Evolutionary conservation across 163 green algal genomes (phyloP).

Genomic region (Volvox carteri): DNA sequence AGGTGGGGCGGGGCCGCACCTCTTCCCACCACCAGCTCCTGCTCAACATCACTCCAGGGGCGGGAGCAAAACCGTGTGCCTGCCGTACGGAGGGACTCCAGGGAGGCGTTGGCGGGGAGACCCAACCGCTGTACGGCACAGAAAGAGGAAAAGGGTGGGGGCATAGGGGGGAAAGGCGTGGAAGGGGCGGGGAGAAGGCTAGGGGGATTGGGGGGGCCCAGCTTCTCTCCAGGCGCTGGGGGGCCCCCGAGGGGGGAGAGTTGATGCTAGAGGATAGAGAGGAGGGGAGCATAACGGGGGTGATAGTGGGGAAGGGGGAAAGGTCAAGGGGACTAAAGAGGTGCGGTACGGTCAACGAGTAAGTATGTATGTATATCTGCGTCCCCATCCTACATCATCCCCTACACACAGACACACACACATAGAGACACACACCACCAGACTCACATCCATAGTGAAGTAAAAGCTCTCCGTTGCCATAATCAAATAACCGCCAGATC

Average conservation of each 20-base stretch:
- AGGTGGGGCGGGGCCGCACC: no score
- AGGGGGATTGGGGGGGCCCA: no score
- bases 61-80: conserved; percentile 54
- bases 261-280: no score
- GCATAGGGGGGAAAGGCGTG: no score
- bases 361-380: no score
- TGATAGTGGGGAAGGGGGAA: background rate
- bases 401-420: background rate
- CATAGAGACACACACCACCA: background rate
- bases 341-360: no score
- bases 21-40: conserved; percentile 18
- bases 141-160: no score
- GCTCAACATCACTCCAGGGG: conserved; percentile 52
- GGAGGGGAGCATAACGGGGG: background rate
- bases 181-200: no score
- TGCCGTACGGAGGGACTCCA: conserved; percentile 52
- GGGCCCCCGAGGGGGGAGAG: no score
- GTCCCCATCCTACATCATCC: no score
- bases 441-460: conserved; percentile 51
- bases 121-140: conserved; percentile 15
- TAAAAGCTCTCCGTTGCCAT: conserved; percentile 63
- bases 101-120: conserved; percentile 28
- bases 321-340: background rate
- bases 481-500: conserved; percentile 18
- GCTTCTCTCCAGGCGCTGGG: no score